Evolutionary conservation across 768 basidiomycete genomes (phyloP), one percentile per base, ranked within the genome.

Genomic region (Boletus sp.): DNA sequence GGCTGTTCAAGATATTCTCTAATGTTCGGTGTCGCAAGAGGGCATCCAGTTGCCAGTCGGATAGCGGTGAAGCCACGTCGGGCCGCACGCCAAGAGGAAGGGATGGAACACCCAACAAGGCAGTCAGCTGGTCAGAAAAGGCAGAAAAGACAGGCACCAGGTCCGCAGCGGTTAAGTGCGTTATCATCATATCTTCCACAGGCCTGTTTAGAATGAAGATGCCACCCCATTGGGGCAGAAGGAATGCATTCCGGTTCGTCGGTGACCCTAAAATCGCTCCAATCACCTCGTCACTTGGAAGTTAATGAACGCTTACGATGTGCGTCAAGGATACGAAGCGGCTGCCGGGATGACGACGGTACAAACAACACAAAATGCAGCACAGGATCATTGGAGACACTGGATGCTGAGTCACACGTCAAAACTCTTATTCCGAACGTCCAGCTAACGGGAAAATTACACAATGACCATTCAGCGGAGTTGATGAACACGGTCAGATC

Each of bases 401-500:
- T 89, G 0, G 96, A 96, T 11, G 95, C 95, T 98, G 40, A 40
- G 30, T 12, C 7, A 41, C 32, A 18, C 0, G 52, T 64, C 53
- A 66, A 56, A 47, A 49, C 1, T 29, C 47, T 44, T 42, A 28
- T 46, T 28, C 45, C 6, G 4, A 11, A 48, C 17, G 3, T 60
- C 7, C 39, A 46, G 28, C 1, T 32, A 35, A 62, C 78, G 64
- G 64, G 39, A 55, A 52, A 62, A 30, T 68, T 63, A 94, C 95
- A 94, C 48, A 99, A 68, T 12, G 89, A 90, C 97, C 97, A 99
- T 67, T 94, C 88, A 5, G 94, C 97, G 7, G 93, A 93, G 66
- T 99, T 99, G 41, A 99, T 80, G 67, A 99, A 99, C 0, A 95
- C 86, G 14, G 90, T 94, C 56, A 97, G 78, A 65, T 96, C 86